A percentile compares a stretch with the other conserved stretches of the same genome.
phyloP scores from a whole-genome alignment of 2,329 filamentous ascomycete species.

The Truncatella angustata region DNA sequence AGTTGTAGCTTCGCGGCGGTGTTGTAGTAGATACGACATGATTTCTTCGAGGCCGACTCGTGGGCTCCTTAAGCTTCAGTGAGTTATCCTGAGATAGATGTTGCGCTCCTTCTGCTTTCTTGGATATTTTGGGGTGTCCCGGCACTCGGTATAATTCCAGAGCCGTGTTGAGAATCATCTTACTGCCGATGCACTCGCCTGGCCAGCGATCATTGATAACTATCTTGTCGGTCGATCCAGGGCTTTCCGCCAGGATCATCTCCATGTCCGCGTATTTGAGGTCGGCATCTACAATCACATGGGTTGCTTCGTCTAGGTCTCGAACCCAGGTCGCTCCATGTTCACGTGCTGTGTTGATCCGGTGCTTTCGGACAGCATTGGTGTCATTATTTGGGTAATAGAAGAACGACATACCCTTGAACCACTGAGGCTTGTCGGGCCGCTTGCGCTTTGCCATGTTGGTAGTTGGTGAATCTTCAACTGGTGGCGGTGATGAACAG shows the following conservation, averaged over 20 bases:
- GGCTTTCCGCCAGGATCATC: constrained; percentile 45
- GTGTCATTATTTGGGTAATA: constrained; percentile 83
- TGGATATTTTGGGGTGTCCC: constrained; percentile 40
- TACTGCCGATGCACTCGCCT: constrained; percentile 64
- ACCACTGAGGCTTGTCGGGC: constrained; percentile 48
- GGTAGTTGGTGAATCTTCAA: constrained; percentile 19
- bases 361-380: constrained; percentile 61
- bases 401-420: constrained; percentile 62
- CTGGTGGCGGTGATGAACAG: constrained; percentile 19
- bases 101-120: constrained; percentile 10
- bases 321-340: constrained; percentile 73
- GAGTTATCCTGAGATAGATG: constrained; percentile 29
- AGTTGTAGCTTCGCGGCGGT: constrained; percentile 33
- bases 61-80: constrained; percentile 47
- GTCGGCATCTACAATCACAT: constrained; percentile 74
- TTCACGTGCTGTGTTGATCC: constrained; percentile 73
- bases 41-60: constrained; percentile 34
- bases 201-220: constrained; percentile 70
- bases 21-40: constrained; percentile 37
- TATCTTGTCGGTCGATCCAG: constrained; percentile 35
- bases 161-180: constrained; percentile 54
- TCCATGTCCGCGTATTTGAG: constrained; percentile 65
- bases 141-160: constrained; percentile 58
- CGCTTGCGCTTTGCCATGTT: constrained; percentile 46
- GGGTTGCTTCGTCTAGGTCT: constrained; percentile 61